Conservation (phyloP, 495 filamentous ascomycete genomes). For the Podospora fimiseda region DNA sequence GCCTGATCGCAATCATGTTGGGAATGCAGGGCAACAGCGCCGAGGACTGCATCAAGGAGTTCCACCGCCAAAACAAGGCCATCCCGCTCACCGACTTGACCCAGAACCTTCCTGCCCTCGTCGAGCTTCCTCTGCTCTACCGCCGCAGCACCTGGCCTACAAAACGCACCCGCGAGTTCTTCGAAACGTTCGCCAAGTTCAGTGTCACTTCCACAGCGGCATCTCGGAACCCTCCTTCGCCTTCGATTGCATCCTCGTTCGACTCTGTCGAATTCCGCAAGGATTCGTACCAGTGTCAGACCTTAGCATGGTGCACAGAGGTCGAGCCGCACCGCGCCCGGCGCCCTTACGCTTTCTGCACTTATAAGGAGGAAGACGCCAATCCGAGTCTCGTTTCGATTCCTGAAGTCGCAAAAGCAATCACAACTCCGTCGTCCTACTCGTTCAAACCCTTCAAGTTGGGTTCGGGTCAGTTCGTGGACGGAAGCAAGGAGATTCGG, state of each 20-base stretch:
- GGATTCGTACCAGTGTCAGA: slow-evolving; percentile 26
- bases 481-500: slow-evolving; percentile 30
- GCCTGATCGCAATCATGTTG: slow-evolving; percentile 32
- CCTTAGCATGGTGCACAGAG: slow-evolving; percentile 29
- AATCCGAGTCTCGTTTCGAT: slow-evolving; percentile 19
- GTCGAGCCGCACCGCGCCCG: slow-evolving; percentile 18
- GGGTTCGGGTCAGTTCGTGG: slow-evolving; percentile 27
- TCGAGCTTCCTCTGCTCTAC: slow-evolving; percentile 21
- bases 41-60: slow-evolving; percentile 26
- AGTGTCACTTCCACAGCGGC: slow-evolving; percentile 12
- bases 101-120: slow-evolving; percentile 8
- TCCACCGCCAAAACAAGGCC: slow-evolving; percentile 25
- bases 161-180: slow-evolving; percentile 24
- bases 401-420: slow-evolving; percentile 30
- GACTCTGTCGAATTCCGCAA: slow-evolving; percentile 19
- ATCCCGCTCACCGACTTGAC: slow-evolving; percentile 21
- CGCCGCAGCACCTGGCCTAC: slow-evolving; percentile 26
- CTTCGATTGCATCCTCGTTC: slow-evolving; percentile 6
- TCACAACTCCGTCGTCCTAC: slow-evolving; percentile 23
- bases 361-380: slow-evolving; percentile 24
- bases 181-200: slow-evolving; percentile 29
- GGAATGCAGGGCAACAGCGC: slow-evolving; percentile 25
- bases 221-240: background rate
- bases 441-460: slow-evolving; percentile 32
- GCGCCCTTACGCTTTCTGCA: slow-evolving; percentile 28